These are phyloP conservation scores for Calycina herbarum DNA, from an alignment of 2,329 filamentous ascomycete genomes.

Conservation along the genomic window DNA sequence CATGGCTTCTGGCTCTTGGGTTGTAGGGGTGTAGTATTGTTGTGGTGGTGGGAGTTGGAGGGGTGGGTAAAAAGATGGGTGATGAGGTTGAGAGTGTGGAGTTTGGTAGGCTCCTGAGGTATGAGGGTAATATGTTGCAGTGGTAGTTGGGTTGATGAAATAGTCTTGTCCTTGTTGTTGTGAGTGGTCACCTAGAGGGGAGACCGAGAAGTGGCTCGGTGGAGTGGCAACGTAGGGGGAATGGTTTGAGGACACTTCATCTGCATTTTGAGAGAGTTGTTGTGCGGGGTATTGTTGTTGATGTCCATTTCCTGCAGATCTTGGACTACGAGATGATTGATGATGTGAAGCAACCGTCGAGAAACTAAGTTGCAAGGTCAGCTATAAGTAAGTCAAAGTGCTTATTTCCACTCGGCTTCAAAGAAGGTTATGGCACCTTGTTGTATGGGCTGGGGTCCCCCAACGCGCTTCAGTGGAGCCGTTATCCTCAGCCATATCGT, in stretches of 20 bases:
- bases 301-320: not conserved
- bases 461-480: not conserved
- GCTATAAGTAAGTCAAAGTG: not conserved
- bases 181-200: not conserved
- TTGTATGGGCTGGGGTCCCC: not conserved
- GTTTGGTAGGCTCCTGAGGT: not conserved
- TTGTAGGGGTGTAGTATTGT: not conserved
- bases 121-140: not conserved
- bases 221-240: not conserved
- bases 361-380: not conserved
- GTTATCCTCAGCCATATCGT: constrained; percentile 2
- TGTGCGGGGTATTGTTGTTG: not conserved
- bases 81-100: not conserved
- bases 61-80: not conserved
- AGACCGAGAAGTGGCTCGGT: not conserved
- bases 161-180: not conserved
- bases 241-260: not conserved
- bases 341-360: not conserved
- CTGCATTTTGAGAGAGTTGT: not conserved
- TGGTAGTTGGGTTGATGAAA: not conserved
- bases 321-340: not conserved
- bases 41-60: not conserved
- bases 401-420: not conserved
- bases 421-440: not conserved
- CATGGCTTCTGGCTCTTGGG: not conserved